Evolutionary conservation across 345 rosid genomes (phyloP).

Genomic region (Rhodomyrtus tomentosa): DNA sequence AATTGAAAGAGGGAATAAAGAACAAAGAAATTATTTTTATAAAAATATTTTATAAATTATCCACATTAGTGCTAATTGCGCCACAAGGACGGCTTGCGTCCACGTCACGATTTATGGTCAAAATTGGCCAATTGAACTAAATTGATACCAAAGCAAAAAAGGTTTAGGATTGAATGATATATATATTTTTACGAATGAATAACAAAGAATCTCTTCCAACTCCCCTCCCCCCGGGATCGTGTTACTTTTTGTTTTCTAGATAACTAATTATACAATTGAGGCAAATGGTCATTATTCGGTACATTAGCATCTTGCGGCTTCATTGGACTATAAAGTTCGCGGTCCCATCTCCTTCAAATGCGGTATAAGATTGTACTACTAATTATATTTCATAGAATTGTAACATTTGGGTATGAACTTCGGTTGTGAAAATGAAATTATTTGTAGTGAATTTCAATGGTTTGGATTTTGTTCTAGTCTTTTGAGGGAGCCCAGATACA

Average conservation of each 20-base stretch:
- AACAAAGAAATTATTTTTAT: too few species aligned
- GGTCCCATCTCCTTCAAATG: background rate
- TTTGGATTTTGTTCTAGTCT: background rate
- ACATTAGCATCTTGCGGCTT: background rate
- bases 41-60: too few species aligned
- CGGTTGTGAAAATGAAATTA: rapidly evolving
- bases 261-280: background rate
- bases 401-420: background rate
- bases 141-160: too few species aligned
- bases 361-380: background rate
- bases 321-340: background rate
- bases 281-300: background rate
- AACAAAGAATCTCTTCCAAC: too few species aligned
- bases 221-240: too few species aligned
- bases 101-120: too few species aligned
- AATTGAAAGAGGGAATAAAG: too few species aligned
- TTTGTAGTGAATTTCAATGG: background rate
- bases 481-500: rapidly evolving
- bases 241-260: background rate
- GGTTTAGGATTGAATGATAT: too few species aligned
- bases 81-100: too few species aligned
- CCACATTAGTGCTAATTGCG: too few species aligned
- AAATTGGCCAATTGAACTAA: too few species aligned
- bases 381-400: background rate
- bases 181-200: too few species aligned